Base-by-base conservation (phyloP, 352 stramenopile species). In the Phytophthora multivora region DNA sequence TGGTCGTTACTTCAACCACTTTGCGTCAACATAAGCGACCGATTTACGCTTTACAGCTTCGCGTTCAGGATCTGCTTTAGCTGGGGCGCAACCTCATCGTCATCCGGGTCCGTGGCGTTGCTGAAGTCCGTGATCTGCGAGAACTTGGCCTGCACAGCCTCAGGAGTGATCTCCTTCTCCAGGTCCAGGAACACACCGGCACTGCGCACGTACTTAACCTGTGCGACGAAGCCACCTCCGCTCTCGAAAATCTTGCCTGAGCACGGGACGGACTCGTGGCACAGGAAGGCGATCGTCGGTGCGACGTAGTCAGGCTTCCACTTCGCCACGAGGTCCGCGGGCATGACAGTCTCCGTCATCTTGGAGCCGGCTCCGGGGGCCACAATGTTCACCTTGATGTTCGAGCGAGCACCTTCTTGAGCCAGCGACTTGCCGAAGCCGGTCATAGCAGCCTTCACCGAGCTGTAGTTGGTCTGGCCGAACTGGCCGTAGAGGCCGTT, bases 361-460 rank as follows among this genome's bases (percentile, higher is more conserved):
- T 85, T 82, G 46, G 86, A 95, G 38, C 86, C 88, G 23, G 90
- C 89, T 16, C 87, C 86, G 3, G 90, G 89, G 3, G 88, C 83
- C 8, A 97, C 87, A 36, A 91, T 81, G 79, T 97, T 97, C 48
- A 94, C 85, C 69, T 93, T 89, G 69, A 97, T 95, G 75, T 95
- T 95, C 19, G 72, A 59, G 36, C 75, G 70, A 30, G 69, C 83
- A 49, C 89, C 90, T 64, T 97, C 90, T 68, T 93, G 84, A 31
- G 90, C 90, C 31, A 98, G 73, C 47, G 97, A 88, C 68, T 96
- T 93, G 55, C 90, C 96, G 53, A 98, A 89, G 38, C 94, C 94
- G 39, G 98, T 89, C 69, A 98, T 93, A 4, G 90, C 94, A 13
- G 96, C 66, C 81, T 99, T 98, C 45, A 80, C 78, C 15, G 84